These are phyloP conservation scores for Botryotinia convoluta DNA, from an alignment of 2,329 filamentous ascomycete genomes.

Conservation along the genomic window DNA sequence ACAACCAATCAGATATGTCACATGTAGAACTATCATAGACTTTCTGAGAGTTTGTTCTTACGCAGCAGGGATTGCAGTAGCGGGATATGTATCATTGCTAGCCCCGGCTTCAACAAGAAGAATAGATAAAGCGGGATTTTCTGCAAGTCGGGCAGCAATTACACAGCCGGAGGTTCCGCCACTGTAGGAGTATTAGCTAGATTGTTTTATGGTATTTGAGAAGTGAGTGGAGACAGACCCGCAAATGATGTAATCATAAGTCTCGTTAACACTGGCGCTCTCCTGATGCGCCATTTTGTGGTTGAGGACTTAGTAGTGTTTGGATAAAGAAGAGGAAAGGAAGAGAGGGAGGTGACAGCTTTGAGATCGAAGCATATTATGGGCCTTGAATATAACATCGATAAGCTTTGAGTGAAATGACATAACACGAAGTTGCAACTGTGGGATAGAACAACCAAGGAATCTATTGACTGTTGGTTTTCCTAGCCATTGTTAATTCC, in stretches of 20 bases:
- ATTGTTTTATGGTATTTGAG: background rate
- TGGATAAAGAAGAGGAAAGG: background rate
- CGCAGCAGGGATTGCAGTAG: background rate
- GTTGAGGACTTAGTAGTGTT: too few relatives aligned
- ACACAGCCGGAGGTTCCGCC: background rate
- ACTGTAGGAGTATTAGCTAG: background rate
- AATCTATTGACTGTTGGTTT: too few relatives aligned
- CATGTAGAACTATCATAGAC: background rate
- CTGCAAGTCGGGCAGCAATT: background rate
- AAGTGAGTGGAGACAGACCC: background rate
- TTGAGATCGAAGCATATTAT: background rate
- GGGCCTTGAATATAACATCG: too few relatives aligned
- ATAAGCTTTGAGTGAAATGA: too few relatives aligned
- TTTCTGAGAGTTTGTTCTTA: background rate
- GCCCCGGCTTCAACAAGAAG: background rate
- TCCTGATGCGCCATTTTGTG: background rate
- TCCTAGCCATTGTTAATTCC: too few relatives aligned
- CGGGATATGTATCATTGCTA: background rate
- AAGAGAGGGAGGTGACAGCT: background rate
- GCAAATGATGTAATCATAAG: slow-evolving; percentile 12
- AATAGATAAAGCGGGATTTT: background rate
- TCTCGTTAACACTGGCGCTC: background rate
- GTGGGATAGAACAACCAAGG: too few relatives aligned
- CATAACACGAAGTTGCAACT: too few relatives aligned
- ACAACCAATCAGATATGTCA: background rate